phyloP scores from a whole-genome alignment of 495 filamentous ascomycete species.

The Aspergillus coremiiformis region DNA sequence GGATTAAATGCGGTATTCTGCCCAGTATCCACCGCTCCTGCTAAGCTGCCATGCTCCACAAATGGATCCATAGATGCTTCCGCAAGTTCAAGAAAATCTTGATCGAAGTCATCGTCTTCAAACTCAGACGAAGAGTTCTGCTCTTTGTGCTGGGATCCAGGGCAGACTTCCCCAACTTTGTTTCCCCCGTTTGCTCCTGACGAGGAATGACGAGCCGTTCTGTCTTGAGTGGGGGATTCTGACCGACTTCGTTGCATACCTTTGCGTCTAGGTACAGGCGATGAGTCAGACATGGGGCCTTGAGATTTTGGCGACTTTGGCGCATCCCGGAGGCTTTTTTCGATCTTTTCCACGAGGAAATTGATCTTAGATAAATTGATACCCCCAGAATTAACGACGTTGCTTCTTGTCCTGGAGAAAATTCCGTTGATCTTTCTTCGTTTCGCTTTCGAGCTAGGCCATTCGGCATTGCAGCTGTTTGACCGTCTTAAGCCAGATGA shows the following conservation, averaged over 20 bases:
- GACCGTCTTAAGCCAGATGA: slow-evolving; percentile 55
- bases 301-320: slow-evolving; percentile 21
- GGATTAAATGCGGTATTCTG: neutral
- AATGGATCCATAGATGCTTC: slow-evolving; percentile 35
- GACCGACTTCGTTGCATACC: slow-evolving; percentile 30
- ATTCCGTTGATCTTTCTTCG: slow-evolving; percentile 36
- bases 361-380: slow-evolving; percentile 54
- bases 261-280: slow-evolving; percentile 42
- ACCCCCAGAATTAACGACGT: slow-evolving; percentile 40
- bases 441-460: slow-evolving; percentile 51
- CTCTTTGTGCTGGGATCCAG: slow-evolving; percentile 9
- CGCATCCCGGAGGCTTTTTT: slow-evolving; percentile 48
- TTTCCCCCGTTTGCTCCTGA: slow-evolving; percentile 6
- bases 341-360: slow-evolving; percentile 58
- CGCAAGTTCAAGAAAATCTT: slow-evolving; percentile 44
- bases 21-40: neutral
- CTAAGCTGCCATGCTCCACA: slow-evolving; percentile 12
- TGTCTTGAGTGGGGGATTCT: slow-evolving; percentile 42
- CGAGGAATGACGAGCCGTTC: slow-evolving; percentile 4
- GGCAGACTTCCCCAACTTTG: neutral
- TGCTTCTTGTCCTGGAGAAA: slow-evolving; percentile 46
- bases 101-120: slow-evolving; percentile 54
- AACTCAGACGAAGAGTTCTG: slow-evolving; percentile 48
- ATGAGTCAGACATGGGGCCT: slow-evolving; percentile 43
- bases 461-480: slow-evolving; percentile 64